phyloP scores from a whole-genome alignment of 768 basidiomycete genomes.

The Boletus sp. region DNA sequence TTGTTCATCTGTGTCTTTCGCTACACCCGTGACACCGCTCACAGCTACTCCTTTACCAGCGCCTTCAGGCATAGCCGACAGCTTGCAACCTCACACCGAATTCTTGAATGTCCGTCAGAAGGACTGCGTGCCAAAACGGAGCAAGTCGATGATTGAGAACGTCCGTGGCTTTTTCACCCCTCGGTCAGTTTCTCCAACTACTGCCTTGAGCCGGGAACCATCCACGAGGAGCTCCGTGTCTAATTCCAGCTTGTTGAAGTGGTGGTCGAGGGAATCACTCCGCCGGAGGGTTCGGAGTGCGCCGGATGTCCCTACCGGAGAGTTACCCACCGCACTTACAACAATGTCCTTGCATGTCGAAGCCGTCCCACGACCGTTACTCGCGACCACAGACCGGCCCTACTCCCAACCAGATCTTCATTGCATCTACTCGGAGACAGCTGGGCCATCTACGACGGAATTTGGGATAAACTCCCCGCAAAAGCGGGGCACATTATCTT shows the following conservation, averaged over 20 bases:
- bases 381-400: conserved; percentile 19
- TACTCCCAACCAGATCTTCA: conserved; percentile 34
- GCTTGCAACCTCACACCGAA: conserved; percentile 28
- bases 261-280: conserved; percentile 50
- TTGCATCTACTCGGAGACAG: conserved; percentile 18
- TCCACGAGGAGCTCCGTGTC: conserved; percentile 30
- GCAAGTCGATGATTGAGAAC: conserved; percentile 59
- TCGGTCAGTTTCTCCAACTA: conserved; percentile 42
- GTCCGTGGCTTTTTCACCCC: conserved; percentile 59
- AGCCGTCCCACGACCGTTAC: conserved; percentile 4
- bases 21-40: conserved; percentile 25
- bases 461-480: conserved; percentile 22
- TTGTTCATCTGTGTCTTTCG: conserved; percentile 35
- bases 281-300: conserved; percentile 55
- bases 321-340: conserved; percentile 24
- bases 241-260: conserved; percentile 37
- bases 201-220: conserved; percentile 27
- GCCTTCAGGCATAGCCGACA: conserved; percentile 9
- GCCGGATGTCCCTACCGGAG: conserved; percentile 41
- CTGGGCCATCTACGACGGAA: conserved; percentile 15
- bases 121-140: conserved; percentile 39
- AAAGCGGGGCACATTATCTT: conserved; percentile 14
- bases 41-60: conserved; percentile 14
- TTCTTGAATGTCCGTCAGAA: conserved; percentile 23
- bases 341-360: conserved; percentile 26